phyloP scores from a whole-genome alignment of 73 alveolate genomes.

The Paramecium sonneborni region DNA sequence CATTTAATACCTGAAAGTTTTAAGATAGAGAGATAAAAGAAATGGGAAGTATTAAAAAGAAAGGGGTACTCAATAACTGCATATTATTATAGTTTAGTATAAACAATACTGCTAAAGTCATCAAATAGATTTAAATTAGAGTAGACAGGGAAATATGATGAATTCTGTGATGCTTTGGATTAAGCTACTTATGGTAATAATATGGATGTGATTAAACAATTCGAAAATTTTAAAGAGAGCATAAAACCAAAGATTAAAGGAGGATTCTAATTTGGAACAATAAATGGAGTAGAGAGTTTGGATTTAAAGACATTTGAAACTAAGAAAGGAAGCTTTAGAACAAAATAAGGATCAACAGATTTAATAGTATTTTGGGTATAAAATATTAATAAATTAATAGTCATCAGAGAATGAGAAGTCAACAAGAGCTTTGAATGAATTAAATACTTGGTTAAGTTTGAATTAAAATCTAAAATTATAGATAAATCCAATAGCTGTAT shows the following conservation, averaged over 20 bases:
- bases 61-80: background rate
- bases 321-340: background rate
- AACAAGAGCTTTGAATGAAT: background rate
- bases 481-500: constrained; percentile 6
- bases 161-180: constrained; percentile 20
- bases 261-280: background rate
- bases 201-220: constrained; percentile 1
- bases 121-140: background rate
- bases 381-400: background rate
- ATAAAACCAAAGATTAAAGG: background rate
- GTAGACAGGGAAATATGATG: background rate
- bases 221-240: background rate
- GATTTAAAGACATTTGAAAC: background rate
- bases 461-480: background rate
- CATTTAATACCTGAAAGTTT: background rate
- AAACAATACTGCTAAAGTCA: constrained; percentile 7
- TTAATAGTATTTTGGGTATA: background rate
- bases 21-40: background rate
- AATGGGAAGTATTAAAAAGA: constrained; percentile 29
- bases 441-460: background rate
- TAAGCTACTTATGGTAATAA: background rate
- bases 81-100: background rate
- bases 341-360: background rate
- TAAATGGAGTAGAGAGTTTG: background rate
- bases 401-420: constrained; percentile 31